Conservation (phyloP, 2,329 filamentous ascomycete genomes). For the Diaporthe capsici region DNA sequence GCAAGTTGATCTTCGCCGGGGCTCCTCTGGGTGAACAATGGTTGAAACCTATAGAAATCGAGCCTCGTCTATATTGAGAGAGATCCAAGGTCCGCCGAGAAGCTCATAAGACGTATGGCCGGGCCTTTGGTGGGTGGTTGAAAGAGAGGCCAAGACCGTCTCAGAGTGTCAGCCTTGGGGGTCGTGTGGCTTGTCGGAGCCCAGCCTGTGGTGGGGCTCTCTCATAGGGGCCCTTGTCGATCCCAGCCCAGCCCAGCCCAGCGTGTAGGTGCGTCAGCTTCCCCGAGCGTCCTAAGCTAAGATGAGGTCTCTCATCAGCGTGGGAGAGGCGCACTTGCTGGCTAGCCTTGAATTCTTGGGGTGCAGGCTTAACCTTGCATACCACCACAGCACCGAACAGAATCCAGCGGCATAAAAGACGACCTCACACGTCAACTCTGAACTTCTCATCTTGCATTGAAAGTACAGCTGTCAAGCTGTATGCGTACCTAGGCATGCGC, state of each 20-base stretch:
- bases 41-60: neutral
- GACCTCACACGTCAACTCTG: neutral
- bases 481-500: neutral
- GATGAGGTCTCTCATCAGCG: neutral
- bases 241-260: constrained; percentile 15
- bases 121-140: constrained; percentile 16
- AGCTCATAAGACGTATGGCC: constrained; percentile 17
- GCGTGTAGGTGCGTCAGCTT: constrained; percentile 27
- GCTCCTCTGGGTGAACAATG: constrained; percentile 1
- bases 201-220: constrained; percentile 31
- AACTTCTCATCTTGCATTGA: neutral
- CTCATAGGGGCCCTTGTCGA: constrained; percentile 18
- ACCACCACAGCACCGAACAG: neutral
- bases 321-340: neutral
- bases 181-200: constrained; percentile 37
- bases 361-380: constrained; percentile 6
- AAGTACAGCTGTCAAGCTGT: constrained; percentile 29
- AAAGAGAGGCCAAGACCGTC: constrained; percentile 35
- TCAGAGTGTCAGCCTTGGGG: constrained; percentile 41
- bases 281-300: constrained; percentile 12
- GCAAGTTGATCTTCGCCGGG: constrained; percentile 3
- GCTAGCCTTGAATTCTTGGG: constrained; percentile 2
- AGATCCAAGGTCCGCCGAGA: constrained; percentile 6
- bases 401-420: neutral
- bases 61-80: neutral